Percentiles rank a stretch among this genome's conserved stretches.
phyloP scores from a whole-genome alignment of 768 basidiomycete species.

The Steccherinum ochraceum region DNA sequence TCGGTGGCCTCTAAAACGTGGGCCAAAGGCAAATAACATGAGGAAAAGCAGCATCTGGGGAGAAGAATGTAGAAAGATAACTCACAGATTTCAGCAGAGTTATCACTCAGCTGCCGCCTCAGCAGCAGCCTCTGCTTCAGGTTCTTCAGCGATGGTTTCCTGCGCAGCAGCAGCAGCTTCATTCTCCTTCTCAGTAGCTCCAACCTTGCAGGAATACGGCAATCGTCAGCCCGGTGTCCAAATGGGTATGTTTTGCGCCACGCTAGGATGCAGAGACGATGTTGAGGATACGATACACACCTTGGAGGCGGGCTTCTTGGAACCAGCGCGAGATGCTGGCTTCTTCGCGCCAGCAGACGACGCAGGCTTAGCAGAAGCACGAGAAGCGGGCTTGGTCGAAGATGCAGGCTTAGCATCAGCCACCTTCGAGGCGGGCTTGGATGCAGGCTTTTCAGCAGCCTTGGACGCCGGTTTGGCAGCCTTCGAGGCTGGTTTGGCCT shows the following conservation, averaged over 20 bases:
- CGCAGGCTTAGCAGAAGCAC: conserved; percentile 28
- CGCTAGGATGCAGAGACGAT: too few relatives aligned
- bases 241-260: too few relatives aligned
- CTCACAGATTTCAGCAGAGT: neutral
- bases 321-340: conserved; percentile 51
- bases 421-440: conserved; percentile 30
- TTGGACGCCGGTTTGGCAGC: conserved; percentile 25
- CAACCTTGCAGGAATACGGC: conserved; percentile 23
- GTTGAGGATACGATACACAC: conserved; percentile 21
- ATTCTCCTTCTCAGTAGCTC: conserved; percentile 24
- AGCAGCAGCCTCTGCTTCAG: conserved; percentile 28
- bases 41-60: neutral
- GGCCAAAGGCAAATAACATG: neutral
- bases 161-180: conserved; percentile 29
- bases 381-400: conserved; percentile 32
- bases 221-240: conserved; percentile 6
- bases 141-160: conserved; percentile 54
- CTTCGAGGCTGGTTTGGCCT: conserved; percentile 33
- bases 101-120: conserved; percentile 10
- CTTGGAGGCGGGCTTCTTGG: conserved; percentile 64
- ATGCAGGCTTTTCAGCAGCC: conserved; percentile 27
- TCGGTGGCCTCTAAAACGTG: neutral
- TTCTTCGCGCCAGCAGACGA: conserved; percentile 38
- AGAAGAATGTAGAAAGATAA: neutral
- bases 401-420: conserved; percentile 31